Base-by-base conservation (phyloP, 2,329 filamentous ascomycete genomes). In the Cladosporium halotolerans region DNA sequence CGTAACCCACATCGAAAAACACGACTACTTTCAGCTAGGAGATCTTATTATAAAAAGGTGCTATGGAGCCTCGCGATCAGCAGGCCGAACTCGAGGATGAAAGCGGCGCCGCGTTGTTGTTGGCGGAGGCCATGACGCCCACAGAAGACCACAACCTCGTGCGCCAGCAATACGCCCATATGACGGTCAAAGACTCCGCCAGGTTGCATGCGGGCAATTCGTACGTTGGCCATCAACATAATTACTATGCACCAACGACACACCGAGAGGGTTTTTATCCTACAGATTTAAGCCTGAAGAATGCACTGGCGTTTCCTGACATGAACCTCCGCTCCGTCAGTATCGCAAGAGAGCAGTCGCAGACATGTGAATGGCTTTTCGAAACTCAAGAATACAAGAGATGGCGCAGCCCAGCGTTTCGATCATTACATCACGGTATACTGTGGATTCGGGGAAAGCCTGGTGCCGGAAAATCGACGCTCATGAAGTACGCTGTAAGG, bases 361-460 rank as follows among this genome's bases (percentile, higher is more conserved):
- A 45, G 9, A 53, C 43, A 6, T 53, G 51, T 33, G 9, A 18
- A 11, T 53, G 51, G 51, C 38, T 53, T 28, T 36, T 53, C 13
- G 31, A 36, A 7, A 7, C 33, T 32, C 4, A 7, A 7, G 18
- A 5, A 11, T 53, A 48, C 32, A 47, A 48, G 39, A 9, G 33
- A 28, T 53, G 51, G 51, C 31, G n/a, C n/a, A 23, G 33, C n/a
- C 19, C 18, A 14, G 23, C 5, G 9, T n/a, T 41, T n/a, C 14
- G 14, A 41, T n/a, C 8, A 9, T 32, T 41, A 11, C 40, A 51
- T 14, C 41, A 44, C 3, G 55, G 55, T 23, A 40, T 58, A 9
- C 38, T 56, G 8, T 56, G 56, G 56, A 52, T 58, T 41, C 56
- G 56, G 36, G 56, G 56, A 1, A 58, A 58, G 33, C 56, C 56